A percentile compares a stretch with the other conserved stretches of the same genome.
Conservation (phyloP, 768 basidiomycete species). For the Agrocybe praecox region DNA sequence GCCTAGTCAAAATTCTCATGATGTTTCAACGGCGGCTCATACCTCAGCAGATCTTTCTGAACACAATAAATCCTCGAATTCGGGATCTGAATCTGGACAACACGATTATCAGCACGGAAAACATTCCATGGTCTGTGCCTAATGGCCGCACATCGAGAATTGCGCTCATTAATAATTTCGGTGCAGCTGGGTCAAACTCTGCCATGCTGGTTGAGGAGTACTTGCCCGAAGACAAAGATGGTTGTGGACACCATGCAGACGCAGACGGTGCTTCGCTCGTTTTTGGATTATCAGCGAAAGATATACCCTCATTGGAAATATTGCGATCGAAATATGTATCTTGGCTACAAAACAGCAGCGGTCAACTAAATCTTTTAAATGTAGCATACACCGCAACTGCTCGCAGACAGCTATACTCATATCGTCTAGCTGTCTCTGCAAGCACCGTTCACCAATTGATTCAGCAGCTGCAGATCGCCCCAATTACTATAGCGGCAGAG, state of each 20-base stretch:
- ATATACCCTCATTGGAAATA: constrained; percentile 42
- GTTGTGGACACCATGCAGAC: background rate
- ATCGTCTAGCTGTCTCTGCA: constrained; percentile 54
- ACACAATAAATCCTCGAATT: constrained; percentile 60
- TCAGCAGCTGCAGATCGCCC: constrained; percentile 39
- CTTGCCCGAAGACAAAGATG: constrained; percentile 10
- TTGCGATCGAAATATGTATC: constrained; percentile 49
- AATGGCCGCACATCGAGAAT: constrained; percentile 39
- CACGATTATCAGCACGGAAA: constrained; percentile 45
- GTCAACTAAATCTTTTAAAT: constrained; percentile 38
- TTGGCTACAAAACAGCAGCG: constrained; percentile 42
- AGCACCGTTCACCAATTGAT: constrained; percentile 46
- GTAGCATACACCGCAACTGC: constrained; percentile 72
- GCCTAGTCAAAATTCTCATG: constrained; percentile 69
- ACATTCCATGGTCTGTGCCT: constrained; percentile 44
- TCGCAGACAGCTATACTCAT: constrained; percentile 56
- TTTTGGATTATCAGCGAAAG: constrained; percentile 68
- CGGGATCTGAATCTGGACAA: constrained; percentile 46
- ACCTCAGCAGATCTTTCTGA: constrained; percentile 61
- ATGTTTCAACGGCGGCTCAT: constrained; percentile 63
- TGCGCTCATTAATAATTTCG: constrained; percentile 75
- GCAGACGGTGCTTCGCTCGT: constrained; percentile 32
- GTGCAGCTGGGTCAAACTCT: constrained; percentile 73
- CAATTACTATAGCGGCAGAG: constrained; percentile 28
- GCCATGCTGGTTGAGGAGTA: constrained; percentile 64